Evolutionary conservation across 2,329 filamentous ascomycete genomes (phyloP), one percentile per base, ranked within the genome.

Genomic region (Cephalotrichum gorgonifer): DNA sequence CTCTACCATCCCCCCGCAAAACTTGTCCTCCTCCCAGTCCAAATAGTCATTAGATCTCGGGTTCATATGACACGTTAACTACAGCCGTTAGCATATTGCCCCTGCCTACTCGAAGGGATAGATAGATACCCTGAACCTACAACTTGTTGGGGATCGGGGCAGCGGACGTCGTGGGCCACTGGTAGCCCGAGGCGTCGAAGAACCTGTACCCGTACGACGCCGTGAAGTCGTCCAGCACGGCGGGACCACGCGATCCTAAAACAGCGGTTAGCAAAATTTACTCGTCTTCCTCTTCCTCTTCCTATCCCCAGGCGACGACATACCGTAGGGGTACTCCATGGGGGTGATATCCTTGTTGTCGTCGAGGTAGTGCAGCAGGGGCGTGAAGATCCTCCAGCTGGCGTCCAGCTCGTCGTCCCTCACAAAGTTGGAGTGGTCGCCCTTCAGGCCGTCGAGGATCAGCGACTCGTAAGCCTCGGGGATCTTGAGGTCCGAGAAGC

Each of bases 241-340:
- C 87, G 26, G 94, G 94, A 53, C 94, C 93, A 60, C 94, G 91
- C 52, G 93, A 98, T 57, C 93, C 93, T 98, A 58, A 12, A 11
- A 20, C 33, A 4, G n/a, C 33, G n/a, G 33, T 38, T 20, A 38
- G 33, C 28, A 35, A 48, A 45, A 33, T 28, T 26, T 38, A 47
- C 17, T 7, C 14, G n/a, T n/a, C 39, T 23, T 2, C 4, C 6
- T 12, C 22, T 11, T 23, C 26, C 35, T 8, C 22, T 25, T 2
- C 20, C 17, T 17, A 20, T 20, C 15, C 9, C 33, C 3, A 35
- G 8, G 5, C 31, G 5, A 11, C 6, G 41, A 68, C 86, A 73
- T 72, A 96, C 93, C 93, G 65, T 98, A 98, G 57, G 94, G 91
- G 72, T 98, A 98, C 64, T 96, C 91, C 93, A 98, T 98, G 25